Base-by-base conservation (phyloP, 768 basidiomycete genomes). In the Suillus subluteus region DNA sequence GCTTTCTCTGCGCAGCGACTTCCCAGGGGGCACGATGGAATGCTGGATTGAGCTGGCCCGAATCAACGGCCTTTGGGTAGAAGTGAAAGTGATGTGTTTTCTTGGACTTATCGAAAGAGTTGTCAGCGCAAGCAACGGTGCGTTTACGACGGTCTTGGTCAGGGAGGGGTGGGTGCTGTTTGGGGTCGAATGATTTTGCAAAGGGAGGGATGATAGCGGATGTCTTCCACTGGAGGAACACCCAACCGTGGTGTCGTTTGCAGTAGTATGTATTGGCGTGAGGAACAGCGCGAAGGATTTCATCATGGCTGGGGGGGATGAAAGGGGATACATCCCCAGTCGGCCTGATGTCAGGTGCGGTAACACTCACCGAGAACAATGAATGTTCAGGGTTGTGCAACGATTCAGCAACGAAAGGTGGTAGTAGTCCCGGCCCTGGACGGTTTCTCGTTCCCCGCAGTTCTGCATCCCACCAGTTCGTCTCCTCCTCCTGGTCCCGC, bases 201-300 rank as follows among this genome's bases (percentile, higher is more conserved):
- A 92, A 81, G 7, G 88, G 87, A 3, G 90, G 91, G 11, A 85
- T 73, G 44, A 88, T 81, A 23, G 82, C 80, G 15, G 90, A 88
- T 16, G 85, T 84, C 68, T 87, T 87, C 89, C 90, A 91, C 46
- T 80, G 82, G 18, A 94, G 80, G 46, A 95, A 83, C 41, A 93
- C 86, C 93, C 93, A 95, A 7, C 90, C 89, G 70, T 94, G 91
- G 65, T 94, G 91, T 73, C 87, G 88, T 30, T 87, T 86, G 73
- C 92, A 95, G 73, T 91, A 95, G 74, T 92, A 92, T 16, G 91
- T 92, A 70, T 91, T 87, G 6, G 93, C 89, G 73, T 95, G 92
- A 15, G 94, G 93, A 38, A 92, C 82, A 38, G 92, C 84, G 18
- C 83, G 85, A n/a, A 83, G 84, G 7, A 89, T 80, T 70, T 93